Evolutionary conservation across 768 basidiomycete species (phyloP).

Genomic region (Russula vinacea): DNA sequence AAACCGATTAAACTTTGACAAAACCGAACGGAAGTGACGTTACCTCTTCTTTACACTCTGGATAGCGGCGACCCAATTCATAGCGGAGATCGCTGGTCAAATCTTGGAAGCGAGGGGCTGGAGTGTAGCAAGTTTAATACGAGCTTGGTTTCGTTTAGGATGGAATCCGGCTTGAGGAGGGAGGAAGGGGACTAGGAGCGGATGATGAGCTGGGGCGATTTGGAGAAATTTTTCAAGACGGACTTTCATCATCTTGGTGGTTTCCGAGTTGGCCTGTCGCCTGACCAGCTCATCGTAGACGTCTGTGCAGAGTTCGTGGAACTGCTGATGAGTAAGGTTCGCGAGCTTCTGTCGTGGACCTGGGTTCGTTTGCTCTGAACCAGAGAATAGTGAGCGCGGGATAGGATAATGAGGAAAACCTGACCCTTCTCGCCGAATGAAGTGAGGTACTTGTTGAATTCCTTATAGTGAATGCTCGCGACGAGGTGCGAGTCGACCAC

Average conservation of each 20-base stretch:
- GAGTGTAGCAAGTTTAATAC: constrained; percentile 95
- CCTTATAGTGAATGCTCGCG: constrained; percentile 45
- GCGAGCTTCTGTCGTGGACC: constrained; percentile 88
- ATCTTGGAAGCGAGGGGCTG: constrained; percentile 86
- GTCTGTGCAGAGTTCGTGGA: constrained; percentile 95
- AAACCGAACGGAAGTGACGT: constrained; percentile 33
- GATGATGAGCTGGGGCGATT: neutral
- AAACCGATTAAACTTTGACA: constrained; percentile 19
- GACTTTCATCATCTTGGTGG: constrained; percentile 79
- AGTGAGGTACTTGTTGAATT: constrained; percentile 67
- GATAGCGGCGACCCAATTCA: constrained; percentile 90
- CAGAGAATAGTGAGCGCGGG: neutral
- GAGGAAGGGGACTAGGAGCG: constrained; percentile 70
- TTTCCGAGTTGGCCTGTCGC: constrained; percentile 55
- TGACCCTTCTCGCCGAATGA: constrained; percentile 69
- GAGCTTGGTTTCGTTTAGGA: constrained; percentile 95
- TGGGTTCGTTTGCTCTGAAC: constrained; percentile 63
- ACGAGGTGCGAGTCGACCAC: constrained; percentile 51
- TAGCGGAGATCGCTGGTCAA: constrained; percentile 93
- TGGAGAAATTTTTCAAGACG: constrained; percentile 31
- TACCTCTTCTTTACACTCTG: constrained; percentile 90
- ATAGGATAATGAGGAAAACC: constrained; percentile 28
- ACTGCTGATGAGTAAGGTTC: constrained; percentile 88
- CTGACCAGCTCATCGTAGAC: constrained; percentile 93
- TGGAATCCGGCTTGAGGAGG: constrained; percentile 92